phyloP scores from a whole-genome alignment of 495 filamentous ascomycete species.

The Rhizodiscina lignyota region DNA sequence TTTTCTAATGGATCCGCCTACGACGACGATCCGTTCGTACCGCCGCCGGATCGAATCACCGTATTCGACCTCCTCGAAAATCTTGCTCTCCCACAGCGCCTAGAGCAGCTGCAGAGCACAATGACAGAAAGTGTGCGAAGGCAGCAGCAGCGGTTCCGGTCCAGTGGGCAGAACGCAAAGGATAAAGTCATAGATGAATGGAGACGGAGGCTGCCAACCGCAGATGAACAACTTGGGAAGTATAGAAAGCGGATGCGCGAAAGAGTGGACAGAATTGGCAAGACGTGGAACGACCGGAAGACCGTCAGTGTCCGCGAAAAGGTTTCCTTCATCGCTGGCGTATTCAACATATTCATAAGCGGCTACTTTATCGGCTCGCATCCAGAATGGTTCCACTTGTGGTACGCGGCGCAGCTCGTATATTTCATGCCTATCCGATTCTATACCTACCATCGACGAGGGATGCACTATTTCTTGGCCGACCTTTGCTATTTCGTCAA shows the following conservation, averaged over 20 bases:
- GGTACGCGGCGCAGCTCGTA: constrained; percentile 59
- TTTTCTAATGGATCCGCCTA: constrained; percentile 64
- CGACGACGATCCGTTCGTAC: constrained; percentile 68
- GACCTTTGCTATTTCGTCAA: constrained; percentile 99
- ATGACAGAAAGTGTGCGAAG: constrained; percentile 73
- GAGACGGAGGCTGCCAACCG: constrained; percentile 58
- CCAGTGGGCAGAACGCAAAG: constrained; percentile 34
- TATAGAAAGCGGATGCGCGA: constrained; percentile 75
- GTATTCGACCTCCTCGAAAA: constrained; percentile 91
- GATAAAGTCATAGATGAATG: constrained; percentile 78
- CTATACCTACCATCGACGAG: constrained; percentile 74
- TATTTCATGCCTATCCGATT: constrained; percentile 93
- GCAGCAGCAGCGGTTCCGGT: constrained; percentile 60
- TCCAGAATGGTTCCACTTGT: constrained; percentile 75
- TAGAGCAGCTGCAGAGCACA: constrained; percentile 75
- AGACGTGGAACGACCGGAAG: constrained; percentile 75
- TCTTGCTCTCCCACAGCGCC: constrained; percentile 68
- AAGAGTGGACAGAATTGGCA: constrained; percentile 72
- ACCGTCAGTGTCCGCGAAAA: constrained; percentile 84
- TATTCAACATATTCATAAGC: constrained; percentile 92
- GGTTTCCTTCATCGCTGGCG: constrained; percentile 84
- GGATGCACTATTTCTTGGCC: constrained; percentile 93
- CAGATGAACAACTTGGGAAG: constrained; percentile 83
- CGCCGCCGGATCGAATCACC: constrained; percentile 80
- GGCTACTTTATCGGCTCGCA: constrained; percentile 81